Conservation (phyloP, 176 grass and related monocot genomes). For the Zoysia japonica region DNA sequence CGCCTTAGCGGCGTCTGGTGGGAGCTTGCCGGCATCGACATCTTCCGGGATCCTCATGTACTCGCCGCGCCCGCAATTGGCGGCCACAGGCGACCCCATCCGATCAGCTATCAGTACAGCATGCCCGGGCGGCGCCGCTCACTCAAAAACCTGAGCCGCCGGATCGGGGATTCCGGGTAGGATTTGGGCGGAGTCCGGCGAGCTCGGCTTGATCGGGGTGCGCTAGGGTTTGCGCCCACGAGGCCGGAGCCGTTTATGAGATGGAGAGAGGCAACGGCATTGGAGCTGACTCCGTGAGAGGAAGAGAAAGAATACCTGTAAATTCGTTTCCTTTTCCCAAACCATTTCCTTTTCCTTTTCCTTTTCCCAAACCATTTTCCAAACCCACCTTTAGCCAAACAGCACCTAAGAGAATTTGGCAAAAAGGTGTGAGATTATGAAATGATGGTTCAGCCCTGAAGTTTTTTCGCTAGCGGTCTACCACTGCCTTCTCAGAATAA, state of each 20-base stretch:
- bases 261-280: slow-evolving; percentile 50
- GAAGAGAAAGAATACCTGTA: not conserved
- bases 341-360: no score
- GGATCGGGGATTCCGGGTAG: slow-evolving; percentile 27
- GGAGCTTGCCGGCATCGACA: slow-evolving; percentile 36
- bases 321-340: not conserved
- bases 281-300: slow-evolving; percentile 54
- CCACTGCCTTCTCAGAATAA: not conserved
- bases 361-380: no score
- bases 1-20: not conserved
- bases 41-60: slow-evolving; percentile 6
- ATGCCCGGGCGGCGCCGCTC: slow-evolving; percentile 12
- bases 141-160: slow-evolving; percentile 1
- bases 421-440: not conserved
- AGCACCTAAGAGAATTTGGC: no score
- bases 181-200: slow-evolving; percentile 34
- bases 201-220: slow-evolving; percentile 21
- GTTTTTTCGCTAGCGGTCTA: not conserved
- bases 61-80: not conserved
- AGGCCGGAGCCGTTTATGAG: slow-evolving; percentile 41
- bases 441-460: slow-evolving; percentile 12
- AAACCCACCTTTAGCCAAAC: no score
- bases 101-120: not conserved
- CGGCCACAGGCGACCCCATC: not conserved
- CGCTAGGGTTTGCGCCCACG: slow-evolving; percentile 40